Evolutionary conservation across 495 filamentous ascomycete genomes (phyloP).

Genomic region (Hyaloscypha hepaticicola): DNA sequence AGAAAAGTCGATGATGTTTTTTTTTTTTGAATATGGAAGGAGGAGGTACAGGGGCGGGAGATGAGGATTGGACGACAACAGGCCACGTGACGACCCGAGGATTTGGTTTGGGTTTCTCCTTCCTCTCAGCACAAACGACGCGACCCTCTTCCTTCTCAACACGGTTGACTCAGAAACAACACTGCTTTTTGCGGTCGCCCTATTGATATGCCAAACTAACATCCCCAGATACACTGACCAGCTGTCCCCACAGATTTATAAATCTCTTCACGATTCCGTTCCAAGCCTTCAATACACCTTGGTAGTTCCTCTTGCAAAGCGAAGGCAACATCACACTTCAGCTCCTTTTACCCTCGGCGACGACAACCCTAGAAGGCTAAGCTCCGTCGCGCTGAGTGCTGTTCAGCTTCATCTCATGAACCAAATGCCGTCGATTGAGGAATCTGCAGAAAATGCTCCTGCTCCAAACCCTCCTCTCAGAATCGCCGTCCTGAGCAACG

Average conservation of each 20-base stretch:
- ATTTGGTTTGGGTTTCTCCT: background rate
- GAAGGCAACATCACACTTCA: background rate
- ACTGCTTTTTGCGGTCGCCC: background rate
- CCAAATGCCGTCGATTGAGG: too few species aligned
- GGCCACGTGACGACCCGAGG: too few species aligned
- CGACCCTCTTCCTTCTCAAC: background rate
- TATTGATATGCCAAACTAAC: background rate
- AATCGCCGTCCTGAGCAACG: slow-evolving; percentile 49
- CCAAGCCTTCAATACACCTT: background rate
- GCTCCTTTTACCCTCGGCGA: background rate
- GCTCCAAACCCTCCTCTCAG: slow-evolving; percentile 5
- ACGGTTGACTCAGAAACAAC: background rate
- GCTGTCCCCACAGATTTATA: background rate
- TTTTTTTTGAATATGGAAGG: too few species aligned
- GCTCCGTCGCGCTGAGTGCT: too few species aligned
- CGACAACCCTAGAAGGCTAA: background rate
- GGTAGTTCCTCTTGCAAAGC: background rate
- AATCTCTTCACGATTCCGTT: background rate
- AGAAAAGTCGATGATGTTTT: too few species aligned
- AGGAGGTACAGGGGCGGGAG: too few species aligned
- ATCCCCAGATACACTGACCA: background rate
- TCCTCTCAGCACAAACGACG: background rate
- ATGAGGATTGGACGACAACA: too few species aligned
- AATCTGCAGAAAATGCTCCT: background rate
- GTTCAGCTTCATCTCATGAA: too few species aligned